Conservation (phyloP, 1,284 basidiomycete species). For the Austroboletus sp. region DNA sequence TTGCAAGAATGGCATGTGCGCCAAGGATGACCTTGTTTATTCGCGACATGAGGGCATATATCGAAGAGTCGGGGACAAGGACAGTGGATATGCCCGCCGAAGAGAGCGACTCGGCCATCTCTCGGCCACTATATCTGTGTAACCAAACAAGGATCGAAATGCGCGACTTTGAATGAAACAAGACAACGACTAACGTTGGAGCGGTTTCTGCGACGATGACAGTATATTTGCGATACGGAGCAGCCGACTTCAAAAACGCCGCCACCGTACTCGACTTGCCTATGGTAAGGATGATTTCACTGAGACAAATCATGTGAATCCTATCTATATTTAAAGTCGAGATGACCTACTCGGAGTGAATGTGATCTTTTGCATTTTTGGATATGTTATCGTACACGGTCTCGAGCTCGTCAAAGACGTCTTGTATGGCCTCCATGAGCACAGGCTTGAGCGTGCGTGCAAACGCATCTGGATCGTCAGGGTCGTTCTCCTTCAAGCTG, state of each 20-base stretch:
- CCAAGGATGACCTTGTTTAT: constrained; percentile 94
- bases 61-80: constrained; percentile 90
- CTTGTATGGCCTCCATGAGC: constrained; percentile 86
- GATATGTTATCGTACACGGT: constrained; percentile 93
- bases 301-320: constrained; percentile 30
- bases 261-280: constrained; percentile 95
- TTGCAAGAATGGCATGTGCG: constrained; percentile 89
- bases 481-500: constrained; percentile 58
- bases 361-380: constrained; percentile 91
- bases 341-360: constrained; percentile 82
- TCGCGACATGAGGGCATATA: constrained; percentile 93
- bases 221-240: constrained; percentile 87
- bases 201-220: constrained; percentile 94
- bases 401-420: constrained; percentile 92
- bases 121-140: constrained; percentile 73
- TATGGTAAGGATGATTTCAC: constrained; percentile 93
- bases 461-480: constrained; percentile 68
- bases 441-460: constrained; percentile 66
- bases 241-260: constrained; percentile 85
- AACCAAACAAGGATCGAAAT: constrained; percentile 4
- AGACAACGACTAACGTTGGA: constrained; percentile 59
- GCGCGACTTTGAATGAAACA: not conserved
- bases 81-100: constrained; percentile 83
- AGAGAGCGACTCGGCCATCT: constrained; percentile 77
- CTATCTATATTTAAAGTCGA: too few relatives aligned